Evolutionary conservation across 805 yeast species (phyloP).

Genomic region (Clavispora vitiphila): DNA sequence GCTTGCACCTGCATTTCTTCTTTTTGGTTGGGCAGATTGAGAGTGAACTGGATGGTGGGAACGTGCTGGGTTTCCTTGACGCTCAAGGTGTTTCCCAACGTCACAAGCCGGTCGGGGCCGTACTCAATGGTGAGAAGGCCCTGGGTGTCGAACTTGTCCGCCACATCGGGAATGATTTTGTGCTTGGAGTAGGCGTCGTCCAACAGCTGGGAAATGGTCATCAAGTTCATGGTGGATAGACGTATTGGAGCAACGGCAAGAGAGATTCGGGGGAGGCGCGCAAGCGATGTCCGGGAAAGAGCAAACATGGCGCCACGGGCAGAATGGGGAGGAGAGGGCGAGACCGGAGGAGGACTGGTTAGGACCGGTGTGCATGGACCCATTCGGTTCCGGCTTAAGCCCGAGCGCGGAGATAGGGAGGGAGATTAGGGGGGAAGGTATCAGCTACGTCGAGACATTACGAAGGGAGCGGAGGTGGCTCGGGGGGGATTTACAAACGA

Average conservation of each 20-base stretch:
- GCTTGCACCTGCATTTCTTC: slow-evolving; percentile 36
- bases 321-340: background rate
- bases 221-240: slow-evolving; percentile 33
- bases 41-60: slow-evolving; percentile 66
- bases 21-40: slow-evolving; percentile 43
- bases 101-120: slow-evolving; percentile 53
- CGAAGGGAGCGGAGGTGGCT: no score
- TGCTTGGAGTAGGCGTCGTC: slow-evolving; percentile 47
- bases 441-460: no score
- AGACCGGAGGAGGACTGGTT: background rate
- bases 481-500: no score
- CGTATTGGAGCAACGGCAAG: slow-evolving; percentile 1
- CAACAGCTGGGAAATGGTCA: slow-evolving; percentile 52
- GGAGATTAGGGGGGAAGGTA: no score
- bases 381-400: background rate
- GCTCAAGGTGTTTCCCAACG: slow-evolving; percentile 70
- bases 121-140: slow-evolving; percentile 63
- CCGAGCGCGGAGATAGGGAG: background rate
- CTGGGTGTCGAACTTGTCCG: slow-evolving; percentile 44
- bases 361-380: background rate
- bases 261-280: slow-evolving; percentile 3
- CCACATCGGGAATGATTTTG: slow-evolving; percentile 49
- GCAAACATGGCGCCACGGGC: slow-evolving; percentile 6
- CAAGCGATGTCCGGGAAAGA: background rate
- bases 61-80: slow-evolving; percentile 61